A percentile compares a stretch with the other conserved stretches of the same genome.
These are phyloP conservation scores for Inosperma sp. DNA, from an alignment of 768 basidiomycete genomes.

Conservation along the genomic window DNA sequence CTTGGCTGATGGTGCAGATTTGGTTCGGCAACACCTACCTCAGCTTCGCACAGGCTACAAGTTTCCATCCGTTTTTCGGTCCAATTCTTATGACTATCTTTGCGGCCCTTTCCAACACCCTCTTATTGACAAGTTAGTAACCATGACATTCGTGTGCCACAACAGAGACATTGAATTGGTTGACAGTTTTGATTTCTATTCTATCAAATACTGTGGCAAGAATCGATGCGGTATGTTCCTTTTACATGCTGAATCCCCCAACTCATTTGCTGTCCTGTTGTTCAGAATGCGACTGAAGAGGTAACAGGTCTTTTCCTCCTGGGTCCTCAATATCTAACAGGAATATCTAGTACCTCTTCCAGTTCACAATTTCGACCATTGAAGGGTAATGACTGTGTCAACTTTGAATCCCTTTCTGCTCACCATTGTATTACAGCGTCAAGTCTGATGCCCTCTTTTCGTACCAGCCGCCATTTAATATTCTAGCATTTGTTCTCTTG, in stretches of 20 bases:
- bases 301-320: conserved; percentile 23
- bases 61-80: conserved; percentile 67
- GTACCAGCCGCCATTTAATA: conserved; percentile 88
- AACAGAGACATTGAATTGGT: neutral
- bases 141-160: neutral
- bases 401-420: neutral
- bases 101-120: conserved; percentile 73
- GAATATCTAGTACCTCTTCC: conserved; percentile 72
- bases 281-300: conserved; percentile 47
- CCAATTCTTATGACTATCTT: conserved; percentile 77
- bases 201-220: conserved; percentile 85
- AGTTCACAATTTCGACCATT: conserved; percentile 80
- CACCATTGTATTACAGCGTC: conserved; percentile 44
- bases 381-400: conserved; percentile 56
- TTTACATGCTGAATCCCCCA: neutral
- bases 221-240: conserved; percentile 56
- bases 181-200: conserved; percentile 77
- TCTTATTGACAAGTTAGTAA: conserved; percentile 71
- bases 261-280: conserved; percentile 1
- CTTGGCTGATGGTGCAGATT: conserved; percentile 83
- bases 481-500: conserved; percentile 73
- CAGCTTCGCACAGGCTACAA: conserved; percentile 50
- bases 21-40: conserved; percentile 81
- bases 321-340: conserved; percentile 22
- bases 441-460: conserved; percentile 88